Evolutionary conservation across 129 eudicot species (phyloP).

Genomic region (Solidago caesia): DNA sequence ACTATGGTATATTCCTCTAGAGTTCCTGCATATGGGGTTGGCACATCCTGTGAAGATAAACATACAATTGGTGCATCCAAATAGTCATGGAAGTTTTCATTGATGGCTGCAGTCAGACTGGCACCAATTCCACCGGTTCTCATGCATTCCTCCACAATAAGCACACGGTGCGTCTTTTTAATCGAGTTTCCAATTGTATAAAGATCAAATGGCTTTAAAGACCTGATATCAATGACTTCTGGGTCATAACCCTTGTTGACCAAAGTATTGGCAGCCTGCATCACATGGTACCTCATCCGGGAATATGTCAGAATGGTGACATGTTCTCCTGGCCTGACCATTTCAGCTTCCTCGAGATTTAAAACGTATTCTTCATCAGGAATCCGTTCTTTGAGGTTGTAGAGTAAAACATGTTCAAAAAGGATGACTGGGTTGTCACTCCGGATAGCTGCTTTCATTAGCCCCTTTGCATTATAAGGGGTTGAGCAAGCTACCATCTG

Average conservation of each 20-base stretch:
- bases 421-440: conserved; percentile 92
- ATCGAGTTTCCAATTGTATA: conserved; percentile 87
- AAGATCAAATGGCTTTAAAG: conserved; percentile 88
- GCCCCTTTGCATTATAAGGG: conserved; percentile 92
- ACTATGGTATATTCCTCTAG: conserved; percentile 89
- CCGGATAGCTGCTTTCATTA: conserved; percentile 96
- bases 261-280: conserved; percentile 93
- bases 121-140: conserved; percentile 98
- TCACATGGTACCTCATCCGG: conserved; percentile 92
- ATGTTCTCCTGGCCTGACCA: conserved; percentile 95
- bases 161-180: conserved; percentile 89
- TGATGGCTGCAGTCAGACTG: conserved; percentile 89
- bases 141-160: conserved; percentile 98
- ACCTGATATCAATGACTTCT: conserved; percentile 90
- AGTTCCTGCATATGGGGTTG: conserved; percentile 92
- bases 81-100: conserved; percentile 83
- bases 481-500: conserved; percentile 99
- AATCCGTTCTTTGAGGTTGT: conserved; percentile 81
- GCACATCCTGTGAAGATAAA: conserved; percentile 95
- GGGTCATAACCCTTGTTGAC: conserved; percentile 97
- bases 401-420: conserved; percentile 85
- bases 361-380: conserved; percentile 87
- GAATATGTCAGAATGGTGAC: conserved; percentile 88
- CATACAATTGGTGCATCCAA: conserved; percentile 91
- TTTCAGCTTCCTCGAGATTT: conserved; percentile 91